A percentile compares a stretch with the other conserved stretches of the same genome.
These are phyloP conservation scores for Colletotrichum shisoi DNA, from an alignment of 2,329 filamentous ascomycete species.

Conservation along the genomic window DNA sequence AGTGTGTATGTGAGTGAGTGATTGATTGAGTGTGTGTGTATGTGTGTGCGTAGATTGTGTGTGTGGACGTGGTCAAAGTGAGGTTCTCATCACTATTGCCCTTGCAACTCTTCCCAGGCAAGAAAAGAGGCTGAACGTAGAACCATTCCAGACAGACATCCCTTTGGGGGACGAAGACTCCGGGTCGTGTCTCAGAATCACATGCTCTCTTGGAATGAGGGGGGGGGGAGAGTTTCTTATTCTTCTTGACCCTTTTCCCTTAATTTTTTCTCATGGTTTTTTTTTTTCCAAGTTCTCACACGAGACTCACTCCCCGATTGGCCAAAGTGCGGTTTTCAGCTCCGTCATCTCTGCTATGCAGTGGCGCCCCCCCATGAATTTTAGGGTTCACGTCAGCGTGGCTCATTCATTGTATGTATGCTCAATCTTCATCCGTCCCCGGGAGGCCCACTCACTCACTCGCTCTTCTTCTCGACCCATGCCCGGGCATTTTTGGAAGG, in stretches of 20 bases:
- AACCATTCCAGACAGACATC: background rate
- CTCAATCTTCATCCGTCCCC: background rate
- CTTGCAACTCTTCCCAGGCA: too few relatives aligned
- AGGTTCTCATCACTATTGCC: too few relatives aligned
- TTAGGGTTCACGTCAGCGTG: constrained; percentile 1
- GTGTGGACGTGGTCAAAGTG: too few relatives aligned
- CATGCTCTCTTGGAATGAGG: background rate
- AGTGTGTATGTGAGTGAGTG: too few relatives aligned
- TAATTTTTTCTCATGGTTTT: background rate
- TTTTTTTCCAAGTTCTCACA: background rate
- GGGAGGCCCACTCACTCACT: background rate
- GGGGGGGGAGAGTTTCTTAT: too few relatives aligned
- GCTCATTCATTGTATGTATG: too few relatives aligned
- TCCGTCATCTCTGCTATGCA: background rate
- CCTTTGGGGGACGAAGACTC: background rate
- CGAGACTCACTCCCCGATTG: background rate
- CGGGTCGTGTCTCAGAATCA: background rate
- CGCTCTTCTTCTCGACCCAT: background rate
- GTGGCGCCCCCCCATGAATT: background rate
- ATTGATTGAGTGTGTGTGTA: too few relatives aligned
- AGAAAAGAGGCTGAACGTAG: background rate
- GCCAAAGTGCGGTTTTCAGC: background rate
- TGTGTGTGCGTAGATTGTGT: too few relatives aligned
- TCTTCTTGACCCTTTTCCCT: too few relatives aligned
- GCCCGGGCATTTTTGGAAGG: background rate